Evolutionary conservation across 148 eudicot species (phyloP), one percentile per base, ranked within the genome.

Genomic region (Dysphania ambrosioides): DNA sequence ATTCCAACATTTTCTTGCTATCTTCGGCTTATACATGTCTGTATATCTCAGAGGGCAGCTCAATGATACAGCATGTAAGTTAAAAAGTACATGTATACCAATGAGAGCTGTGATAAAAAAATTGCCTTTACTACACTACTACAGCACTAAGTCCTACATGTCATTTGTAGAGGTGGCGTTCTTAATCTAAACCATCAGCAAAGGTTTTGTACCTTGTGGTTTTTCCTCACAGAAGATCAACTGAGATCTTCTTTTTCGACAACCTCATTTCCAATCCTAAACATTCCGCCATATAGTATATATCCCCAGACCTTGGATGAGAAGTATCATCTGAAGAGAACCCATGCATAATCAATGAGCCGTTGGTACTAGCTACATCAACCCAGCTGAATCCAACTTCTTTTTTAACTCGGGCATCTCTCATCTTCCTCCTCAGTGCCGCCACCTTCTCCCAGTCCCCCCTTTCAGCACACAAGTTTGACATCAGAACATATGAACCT

Each of bases 381-480:
- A 84, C 97, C 98, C 98, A 92, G 79, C 98, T 95, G 64, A 90
- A 87, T n/a, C 97, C 98, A 3, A 92, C 81, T 70, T 87, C 96
- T 79, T 95, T 95, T 72, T 67, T 87, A 53, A 95, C 93, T 66
- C 89, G 82, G 35, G 70, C 83, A 0, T 91, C 85, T 69, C 97
- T 87, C 98, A 95, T 95, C 73, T 76, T 75, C 74, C 76, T 85
- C 76, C 96, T 83, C 68, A 92, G 81, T 57, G 72, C 82, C 0
- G 98, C 92, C 41, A 81, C 93, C 72, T 83, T 86, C 41, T 88
- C 97, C 98, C 97, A 95, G 51, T 91, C 90, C 41, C 90, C 96
- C 31, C 78, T 94, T 81, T 85, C 93, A 36, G 98, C 98, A 81
- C 79, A 90, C 80, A 95, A 73, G 75, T 95, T 95, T 6, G 97